Evolutionary conservation across 352 stramenopile genomes (phyloP).

Genomic region (Phytophthora uliginosa): DNA sequence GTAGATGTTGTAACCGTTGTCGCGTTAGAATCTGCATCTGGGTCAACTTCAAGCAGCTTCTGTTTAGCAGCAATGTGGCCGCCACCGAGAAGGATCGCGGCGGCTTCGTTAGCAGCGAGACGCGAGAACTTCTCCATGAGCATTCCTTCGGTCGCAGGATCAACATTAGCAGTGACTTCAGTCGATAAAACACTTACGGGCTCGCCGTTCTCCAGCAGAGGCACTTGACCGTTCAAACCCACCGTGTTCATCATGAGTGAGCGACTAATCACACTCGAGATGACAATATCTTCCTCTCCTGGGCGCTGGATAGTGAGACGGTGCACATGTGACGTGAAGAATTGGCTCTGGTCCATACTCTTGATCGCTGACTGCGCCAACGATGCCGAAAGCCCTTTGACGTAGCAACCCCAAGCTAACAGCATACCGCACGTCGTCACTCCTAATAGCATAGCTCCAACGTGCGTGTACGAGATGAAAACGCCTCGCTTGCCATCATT

Average conservation of each 20-base stretch:
- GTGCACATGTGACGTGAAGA: conserved; percentile 74
- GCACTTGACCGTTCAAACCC: conserved; percentile 38
- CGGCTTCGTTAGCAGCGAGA: conserved; percentile 62
- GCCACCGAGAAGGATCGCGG: conserved; percentile 43
- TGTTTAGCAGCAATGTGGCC: conserved; percentile 37
- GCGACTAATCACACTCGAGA: conserved; percentile 78
- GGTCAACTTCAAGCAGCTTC: conserved; percentile 48
- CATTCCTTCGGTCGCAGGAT: conserved; percentile 59
- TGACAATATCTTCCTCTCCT: conserved; percentile 78
- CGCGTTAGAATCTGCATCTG: conserved; percentile 45
- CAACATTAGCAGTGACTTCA: conserved; percentile 41
- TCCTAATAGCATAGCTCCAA: conserved; percentile 65
- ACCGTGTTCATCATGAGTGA: conserved; percentile 66
- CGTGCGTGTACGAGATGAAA: conserved; percentile 87
- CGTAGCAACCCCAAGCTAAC: conserved; percentile 81
- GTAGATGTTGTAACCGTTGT: conserved; percentile 23
- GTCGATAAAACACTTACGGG: conserved; percentile 35
- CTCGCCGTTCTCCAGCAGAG: conserved; percentile 63
- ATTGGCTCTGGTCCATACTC: conserved; percentile 69
- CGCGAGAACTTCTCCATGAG: conserved; percentile 78
- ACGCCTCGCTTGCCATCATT: conserved; percentile 80
- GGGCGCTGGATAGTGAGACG: conserved; percentile 76
- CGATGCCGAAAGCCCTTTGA: conserved; percentile 75
- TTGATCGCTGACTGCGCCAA: conserved; percentile 73
- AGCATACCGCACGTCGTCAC: conserved; percentile 56